phyloP scores from a whole-genome alignment of 73 alveolate species.

The Blepharisma stoltei region DNA sequence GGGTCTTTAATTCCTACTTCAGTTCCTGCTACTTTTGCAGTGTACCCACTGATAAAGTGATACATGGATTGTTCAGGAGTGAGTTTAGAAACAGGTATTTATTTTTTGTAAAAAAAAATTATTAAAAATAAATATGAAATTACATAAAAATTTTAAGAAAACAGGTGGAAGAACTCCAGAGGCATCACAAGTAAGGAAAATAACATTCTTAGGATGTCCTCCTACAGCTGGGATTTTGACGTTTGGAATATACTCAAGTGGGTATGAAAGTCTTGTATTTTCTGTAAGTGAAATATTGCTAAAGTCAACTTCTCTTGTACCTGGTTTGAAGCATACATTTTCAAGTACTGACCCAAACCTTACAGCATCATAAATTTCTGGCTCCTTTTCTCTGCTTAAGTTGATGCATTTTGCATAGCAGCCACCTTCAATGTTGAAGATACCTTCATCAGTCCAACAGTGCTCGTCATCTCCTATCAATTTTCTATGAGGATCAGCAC shows the following conservation, averaged over 20 bases:
- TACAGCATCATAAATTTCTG: conserved; percentile 89
- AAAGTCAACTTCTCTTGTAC: conserved; percentile 74
- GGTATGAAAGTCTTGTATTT: conserved; percentile 77
- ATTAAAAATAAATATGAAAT: too few species aligned
- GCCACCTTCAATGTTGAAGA: conserved; percentile 97
- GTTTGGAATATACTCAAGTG: conserved; percentile 90
- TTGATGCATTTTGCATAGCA: conserved; percentile 91
- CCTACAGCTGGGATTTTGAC: conserved; percentile 90
- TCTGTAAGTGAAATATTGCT: conserved; percentile 68
- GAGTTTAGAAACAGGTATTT: conserved; percentile 84
- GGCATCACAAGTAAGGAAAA: conserved; percentile 95
- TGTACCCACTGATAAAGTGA: conserved; percentile 95
- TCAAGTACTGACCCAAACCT: conserved; percentile 86
- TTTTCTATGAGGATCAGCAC: conserved; percentile 88
- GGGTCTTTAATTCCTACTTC: conserved; percentile 93
- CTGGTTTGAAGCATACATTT: conserved; percentile 59
- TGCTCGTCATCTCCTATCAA: conserved; percentile 98
- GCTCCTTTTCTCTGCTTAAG: conserved; percentile 84
- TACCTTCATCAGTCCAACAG: conserved; percentile 91
- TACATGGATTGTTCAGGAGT: conserved; percentile 86
- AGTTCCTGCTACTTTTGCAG: conserved; percentile 96
- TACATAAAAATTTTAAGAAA: too few species aligned
- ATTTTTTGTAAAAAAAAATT: too few species aligned
- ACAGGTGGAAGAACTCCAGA: conserved; percentile 97
- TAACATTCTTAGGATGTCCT: conserved; percentile 92